Percentiles rank a stretch among this genome's conserved stretches.
phyloP scores from a whole-genome alignment of 2,329 filamentous ascomycete genomes.

The Mycosphaerella sp. region DNA sequence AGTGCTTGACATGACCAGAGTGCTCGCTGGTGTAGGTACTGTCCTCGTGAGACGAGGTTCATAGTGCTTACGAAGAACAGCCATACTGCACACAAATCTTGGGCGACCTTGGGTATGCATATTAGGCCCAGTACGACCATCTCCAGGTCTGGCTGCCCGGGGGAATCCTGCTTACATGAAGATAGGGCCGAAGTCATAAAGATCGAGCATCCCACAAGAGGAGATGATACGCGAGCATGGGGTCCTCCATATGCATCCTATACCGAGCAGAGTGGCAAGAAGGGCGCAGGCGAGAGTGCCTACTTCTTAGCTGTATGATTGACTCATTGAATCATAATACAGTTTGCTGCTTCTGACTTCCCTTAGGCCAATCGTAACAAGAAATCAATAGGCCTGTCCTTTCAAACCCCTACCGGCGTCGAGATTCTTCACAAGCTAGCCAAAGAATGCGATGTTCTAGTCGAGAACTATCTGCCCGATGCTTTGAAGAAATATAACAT shows the following conservation, averaged over 20 bases:
- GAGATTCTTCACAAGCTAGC: slow-evolving; percentile 81
- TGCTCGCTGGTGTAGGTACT: slow-evolving; percentile 71
- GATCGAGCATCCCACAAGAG: slow-evolving; percentile 83
- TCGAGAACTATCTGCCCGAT: slow-evolving; percentile 94
- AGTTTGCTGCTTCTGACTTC: not conserved
- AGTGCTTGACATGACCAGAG: slow-evolving; percentile 94
- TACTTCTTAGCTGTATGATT: slow-evolving; percentile 78
- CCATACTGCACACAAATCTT: slow-evolving; percentile 97
- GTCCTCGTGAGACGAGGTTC: not conserved
- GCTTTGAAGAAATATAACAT: slow-evolving; percentile 83
- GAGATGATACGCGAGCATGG: slow-evolving; percentile 94
- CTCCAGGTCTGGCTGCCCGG: slow-evolving; percentile 29
- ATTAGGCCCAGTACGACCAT: slow-evolving; percentile 31
- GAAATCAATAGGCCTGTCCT: slow-evolving; percentile 85
- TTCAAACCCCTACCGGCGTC: slow-evolving; percentile 76
- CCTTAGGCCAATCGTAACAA: slow-evolving; percentile 92
- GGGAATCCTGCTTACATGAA: slow-evolving; percentile 10
- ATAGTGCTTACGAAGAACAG: slow-evolving; percentile 43
- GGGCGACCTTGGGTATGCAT: slow-evolving; percentile 81
- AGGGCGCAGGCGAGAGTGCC: slow-evolving; percentile 80
- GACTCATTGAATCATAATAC: not conserved
- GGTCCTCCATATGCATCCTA: slow-evolving; percentile 89
- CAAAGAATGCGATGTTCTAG: slow-evolving; percentile 80
- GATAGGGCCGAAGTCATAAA: slow-evolving; percentile 90
- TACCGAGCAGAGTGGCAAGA: slow-evolving; percentile 42